These are phyloP conservation scores for Nemania serpens DNA, from an alignment of 2,329 filamentous ascomycete species.

Conservation along the genomic window DNA sequence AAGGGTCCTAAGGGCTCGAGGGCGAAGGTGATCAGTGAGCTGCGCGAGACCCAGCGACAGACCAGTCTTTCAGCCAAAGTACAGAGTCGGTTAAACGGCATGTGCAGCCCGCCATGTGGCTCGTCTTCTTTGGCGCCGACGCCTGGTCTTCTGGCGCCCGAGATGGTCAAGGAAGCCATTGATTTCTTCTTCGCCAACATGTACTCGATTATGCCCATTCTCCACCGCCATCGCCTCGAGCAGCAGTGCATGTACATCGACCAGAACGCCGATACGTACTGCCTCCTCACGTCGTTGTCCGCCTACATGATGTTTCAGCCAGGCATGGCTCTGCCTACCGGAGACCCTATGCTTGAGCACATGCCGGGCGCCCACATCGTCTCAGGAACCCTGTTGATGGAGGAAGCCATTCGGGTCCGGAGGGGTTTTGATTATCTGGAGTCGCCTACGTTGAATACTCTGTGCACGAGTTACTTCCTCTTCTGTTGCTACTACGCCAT, in stretches of 20 bases:
- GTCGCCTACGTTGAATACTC: constrained; percentile 57
- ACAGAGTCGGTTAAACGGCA: constrained; percentile 63
- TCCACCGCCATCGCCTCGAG: constrained; percentile 63
- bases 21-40: constrained; percentile 75
- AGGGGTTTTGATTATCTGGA: constrained; percentile 66
- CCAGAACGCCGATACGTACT: constrained; percentile 66
- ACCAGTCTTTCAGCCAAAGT: constrained; percentile 66
- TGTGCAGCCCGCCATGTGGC: constrained; percentile 53
- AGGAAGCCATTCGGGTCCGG: constrained; percentile 68
- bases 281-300: constrained; percentile 66
- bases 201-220: constrained; percentile 66
- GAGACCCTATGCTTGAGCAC: constrained; percentile 61
- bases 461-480: constrained; percentile 79
- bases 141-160: constrained; percentile 62
- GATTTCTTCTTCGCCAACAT: constrained; percentile 72
- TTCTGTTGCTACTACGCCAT: constrained; percentile 74
- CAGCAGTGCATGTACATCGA: constrained; percentile 65
- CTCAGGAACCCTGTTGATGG: constrained; percentile 68
- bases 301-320: constrained; percentile 73
- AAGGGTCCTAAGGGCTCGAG: constrained; percentile 76
- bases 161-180: constrained; percentile 68
- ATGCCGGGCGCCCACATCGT: constrained; percentile 64
- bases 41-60: constrained; percentile 70
- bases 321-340: constrained; percentile 64
- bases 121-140: constrained; percentile 56